These are phyloP conservation scores for Phlebopus sp. DNA, from an alignment of 1,284 basidiomycete species.

Conservation along the genomic window DNA sequence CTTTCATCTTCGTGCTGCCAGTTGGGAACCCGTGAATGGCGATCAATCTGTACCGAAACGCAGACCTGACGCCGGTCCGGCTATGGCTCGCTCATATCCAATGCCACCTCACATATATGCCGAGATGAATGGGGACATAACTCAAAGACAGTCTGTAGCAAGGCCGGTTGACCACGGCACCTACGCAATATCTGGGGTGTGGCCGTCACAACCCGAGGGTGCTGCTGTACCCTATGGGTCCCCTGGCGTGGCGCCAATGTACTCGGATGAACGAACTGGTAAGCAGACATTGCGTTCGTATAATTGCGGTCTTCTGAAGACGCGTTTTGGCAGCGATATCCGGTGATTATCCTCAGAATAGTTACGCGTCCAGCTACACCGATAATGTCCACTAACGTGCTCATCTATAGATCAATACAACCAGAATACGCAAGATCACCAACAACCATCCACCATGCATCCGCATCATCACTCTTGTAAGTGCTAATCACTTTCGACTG, in stretches of 20 bases:
- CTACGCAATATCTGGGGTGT: constrained; percentile 26
- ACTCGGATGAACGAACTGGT: constrained; percentile 47
- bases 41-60: constrained; percentile 36
- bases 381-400: constrained; percentile 16
- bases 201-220: constrained; percentile 30
- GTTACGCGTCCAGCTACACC: constrained; percentile 17
- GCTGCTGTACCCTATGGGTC: constrained; percentile 34
- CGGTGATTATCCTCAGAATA: constrained; percentile 29
- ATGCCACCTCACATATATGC: constrained; percentile 33
- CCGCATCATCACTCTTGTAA: constrained; percentile 33
- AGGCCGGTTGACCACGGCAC: constrained; percentile 31
- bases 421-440: constrained; percentile 31
- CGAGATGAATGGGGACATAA: constrained; percentile 34
- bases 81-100: constrained; percentile 33
- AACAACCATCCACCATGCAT: constrained; percentile 27
- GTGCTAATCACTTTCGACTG: constrained; percentile 18
- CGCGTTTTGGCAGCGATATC: constrained; percentile 25
- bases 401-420: constrained; percentile 26
- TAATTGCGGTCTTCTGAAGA: constrained; percentile 14
- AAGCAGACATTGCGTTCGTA: constrained; percentile 18
- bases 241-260: constrained; percentile 38
- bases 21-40: constrained; percentile 38
- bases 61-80: constrained; percentile 31
- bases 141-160: constrained; percentile 23
- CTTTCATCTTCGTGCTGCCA: constrained; percentile 44